phyloP scores from a whole-genome alignment of 2,329 filamentous ascomycete species.

The Rachicladosporium sp. region DNA sequence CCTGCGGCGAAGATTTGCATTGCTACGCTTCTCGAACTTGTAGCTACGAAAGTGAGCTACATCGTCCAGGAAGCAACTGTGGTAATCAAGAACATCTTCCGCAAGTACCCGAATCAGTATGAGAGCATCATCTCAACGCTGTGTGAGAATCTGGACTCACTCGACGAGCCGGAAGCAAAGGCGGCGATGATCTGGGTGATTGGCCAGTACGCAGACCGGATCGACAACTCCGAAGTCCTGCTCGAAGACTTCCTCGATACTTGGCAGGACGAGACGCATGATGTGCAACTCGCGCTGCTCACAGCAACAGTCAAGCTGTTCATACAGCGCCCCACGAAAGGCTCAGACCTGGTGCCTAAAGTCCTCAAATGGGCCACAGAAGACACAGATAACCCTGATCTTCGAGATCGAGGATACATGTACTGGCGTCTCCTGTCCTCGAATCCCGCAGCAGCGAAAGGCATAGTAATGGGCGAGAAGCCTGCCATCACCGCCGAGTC shows the following conservation, averaged over 20 bases:
- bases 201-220: constrained; percentile 91
- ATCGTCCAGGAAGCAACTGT: constrained; percentile 98
- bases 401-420: constrained; percentile 95
- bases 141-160: constrained; percentile 88
- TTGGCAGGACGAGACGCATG: constrained; percentile 86
- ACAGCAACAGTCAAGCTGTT: constrained; percentile 97
- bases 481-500: constrained; percentile 92
- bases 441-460: constrained; percentile 73
- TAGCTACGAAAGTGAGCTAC: constrained; percentile 96
- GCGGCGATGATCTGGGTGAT: constrained; percentile 99
- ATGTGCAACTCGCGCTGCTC: constrained; percentile 90
- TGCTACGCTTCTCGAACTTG: constrained; percentile 79
- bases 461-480: constrained; percentile 94
- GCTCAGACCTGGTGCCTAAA: constrained; percentile 81
- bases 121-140: constrained; percentile 93
- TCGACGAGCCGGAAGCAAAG: constrained; percentile 96
- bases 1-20: constrained; percentile 85
- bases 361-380: constrained; percentile 98
- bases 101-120: constrained; percentile 97
- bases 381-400: constrained; percentile 93
- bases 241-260: constrained; percentile 91
- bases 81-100: constrained; percentile 97
- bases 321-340: constrained; percentile 90
- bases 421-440: constrained; percentile 96
- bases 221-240: constrained; percentile 89